These are phyloP conservation scores for Ophiostoma pallidulum DNA, from an alignment of 2,329 filamentous ascomycete species.

Conservation along the genomic window DNA sequence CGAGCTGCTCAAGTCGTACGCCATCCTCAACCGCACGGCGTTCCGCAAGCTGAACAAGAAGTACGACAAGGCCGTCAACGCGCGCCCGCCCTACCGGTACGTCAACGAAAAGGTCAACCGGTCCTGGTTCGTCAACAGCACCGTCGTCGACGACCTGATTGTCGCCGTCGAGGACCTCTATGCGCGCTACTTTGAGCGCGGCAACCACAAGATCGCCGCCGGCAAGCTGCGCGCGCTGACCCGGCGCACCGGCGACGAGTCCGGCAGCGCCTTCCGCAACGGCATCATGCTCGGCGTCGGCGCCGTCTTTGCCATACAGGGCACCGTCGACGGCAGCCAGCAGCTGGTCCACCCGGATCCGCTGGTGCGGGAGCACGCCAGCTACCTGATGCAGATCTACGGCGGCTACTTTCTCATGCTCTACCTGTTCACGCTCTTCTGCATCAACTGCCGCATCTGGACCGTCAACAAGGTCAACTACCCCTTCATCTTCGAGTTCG, in stretches of 20 bases:
- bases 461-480: slow-evolving; percentile 83
- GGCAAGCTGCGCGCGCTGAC: slow-evolving; percentile 73
- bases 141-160: slow-evolving; percentile 72
- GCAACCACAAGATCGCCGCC: slow-evolving; percentile 84
- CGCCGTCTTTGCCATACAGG: slow-evolving; percentile 56
- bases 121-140: slow-evolving; percentile 84
- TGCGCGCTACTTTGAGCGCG: slow-evolving; percentile 85
- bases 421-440: slow-evolving; percentile 74
- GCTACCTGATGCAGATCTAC: slow-evolving; percentile 79
- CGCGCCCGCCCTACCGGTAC: slow-evolving; percentile 67
- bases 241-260: slow-evolving; percentile 47
- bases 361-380: slow-evolving; percentile 42
- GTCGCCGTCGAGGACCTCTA: slow-evolving; percentile 82
- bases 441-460: slow-evolving; percentile 77
- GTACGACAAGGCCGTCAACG: slow-evolving; percentile 83
- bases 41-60: slow-evolving; percentile 99
- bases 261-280: slow-evolving; percentile 48
- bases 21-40: slow-evolving; percentile 79
- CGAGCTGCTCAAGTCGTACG: slow-evolving; percentile 86
- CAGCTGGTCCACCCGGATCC: slow-evolving; percentile 43
- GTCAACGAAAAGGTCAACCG: slow-evolving; percentile 88
- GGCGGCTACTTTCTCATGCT: slow-evolving; percentile 83
- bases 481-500: slow-evolving; percentile 92
- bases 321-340: slow-evolving; percentile 49
- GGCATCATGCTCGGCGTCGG: slow-evolving; percentile 61